These are phyloP conservation scores for Panicum miliaceum DNA, from an alignment of 176 grass and related monocot genomes.

Conservation along the genomic window DNA sequence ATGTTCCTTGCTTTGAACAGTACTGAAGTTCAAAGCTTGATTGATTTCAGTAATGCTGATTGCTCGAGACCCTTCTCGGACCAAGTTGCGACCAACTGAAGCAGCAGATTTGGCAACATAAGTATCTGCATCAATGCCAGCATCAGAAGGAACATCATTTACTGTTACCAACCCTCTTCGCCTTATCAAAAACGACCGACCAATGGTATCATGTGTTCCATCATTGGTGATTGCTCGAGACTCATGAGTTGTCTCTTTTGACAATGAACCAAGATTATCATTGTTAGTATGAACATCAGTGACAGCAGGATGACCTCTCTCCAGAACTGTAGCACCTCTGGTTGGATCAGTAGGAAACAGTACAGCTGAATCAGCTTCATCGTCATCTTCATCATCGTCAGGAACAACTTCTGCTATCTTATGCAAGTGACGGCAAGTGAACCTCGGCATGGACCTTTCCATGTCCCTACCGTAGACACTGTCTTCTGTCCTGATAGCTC, in stretches of 20 bases:
- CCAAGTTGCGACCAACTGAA: slow-evolving; percentile 29
- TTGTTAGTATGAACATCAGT: slow-evolving; percentile 3
- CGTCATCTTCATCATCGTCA: slow-evolving; percentile 37
- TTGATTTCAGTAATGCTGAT: slow-evolving; percentile 28
- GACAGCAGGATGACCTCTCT: background rate
- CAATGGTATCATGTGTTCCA: slow-evolving; percentile 14
- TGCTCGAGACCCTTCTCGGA: slow-evolving; percentile 27
- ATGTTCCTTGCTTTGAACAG: background rate
- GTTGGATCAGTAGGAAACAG: slow-evolving; percentile 7
- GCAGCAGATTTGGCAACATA: slow-evolving; percentile 19
- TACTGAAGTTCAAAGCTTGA: background rate
- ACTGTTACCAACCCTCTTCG: background rate
- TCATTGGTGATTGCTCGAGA: background rate
- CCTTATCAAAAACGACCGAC: background rate
- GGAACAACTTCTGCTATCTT: slow-evolving; percentile 40
- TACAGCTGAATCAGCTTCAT: slow-evolving; percentile 24
- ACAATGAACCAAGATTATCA: background rate
- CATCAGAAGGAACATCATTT: slow-evolving; percentile 1
- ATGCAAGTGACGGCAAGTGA: slow-evolving; percentile 25
- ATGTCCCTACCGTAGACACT: background rate
- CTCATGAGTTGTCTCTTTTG: background rate
- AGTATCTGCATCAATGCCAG: background rate
- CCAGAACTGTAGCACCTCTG: background rate
- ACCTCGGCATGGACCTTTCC: background rate
- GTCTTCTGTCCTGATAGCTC: slow-evolving; percentile 27